Base-by-base conservation (phyloP, 1,139 yeast species). In the Pichia sp. region DNA sequence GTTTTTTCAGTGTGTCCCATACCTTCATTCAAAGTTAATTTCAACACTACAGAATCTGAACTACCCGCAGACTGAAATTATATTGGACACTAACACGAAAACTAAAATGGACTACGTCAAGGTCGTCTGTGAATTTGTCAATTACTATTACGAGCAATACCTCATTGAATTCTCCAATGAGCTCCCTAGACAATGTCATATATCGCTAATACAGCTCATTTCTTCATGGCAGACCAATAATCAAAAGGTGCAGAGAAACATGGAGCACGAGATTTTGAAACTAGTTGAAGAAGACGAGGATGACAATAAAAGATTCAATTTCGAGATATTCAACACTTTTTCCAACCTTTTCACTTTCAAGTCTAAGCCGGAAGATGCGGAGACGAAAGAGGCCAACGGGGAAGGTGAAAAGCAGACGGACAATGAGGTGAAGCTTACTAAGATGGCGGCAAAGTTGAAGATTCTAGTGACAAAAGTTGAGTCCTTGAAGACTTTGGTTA, bases 401-500 rank as follows among this genome's bases (percentile, higher is more conserved):
- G 51, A 47, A n/a, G 41, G 45, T 36, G 50, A 51, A 19, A 60
- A 47, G 19, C 57, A 58, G 8, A 51, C 42, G 1, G 60, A 60
- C 30, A 57, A 56, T 48, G 51, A 60, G 38, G 47, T 57, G 2
- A 67, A 64, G 43, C 49, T 69, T 29, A 66, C 71, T 8, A 67
- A 66, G 52, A 76, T 83, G 60, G 74, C 83, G 43, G 77, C 82
- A 1, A 80, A 84, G 31, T 73, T 85, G 59, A 80, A 80, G 62
- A 75, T 76, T 47, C 67, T 78, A 50, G 72, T 70, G 34, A 71
- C 71, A 32, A 76, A 75, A 53, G 67, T 78, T 49, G 73, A 73
- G 53, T 74, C 74, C 50, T 69, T 77, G 53, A 75, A 75, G 57
- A 70, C 74, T 2, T 69, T 77, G 45, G 71, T 78, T 23, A 75